Evolutionary conservation across 192 early-diverging fungal genomes (phyloP).

Genomic region (Irineochytrium annulatum): DNA sequence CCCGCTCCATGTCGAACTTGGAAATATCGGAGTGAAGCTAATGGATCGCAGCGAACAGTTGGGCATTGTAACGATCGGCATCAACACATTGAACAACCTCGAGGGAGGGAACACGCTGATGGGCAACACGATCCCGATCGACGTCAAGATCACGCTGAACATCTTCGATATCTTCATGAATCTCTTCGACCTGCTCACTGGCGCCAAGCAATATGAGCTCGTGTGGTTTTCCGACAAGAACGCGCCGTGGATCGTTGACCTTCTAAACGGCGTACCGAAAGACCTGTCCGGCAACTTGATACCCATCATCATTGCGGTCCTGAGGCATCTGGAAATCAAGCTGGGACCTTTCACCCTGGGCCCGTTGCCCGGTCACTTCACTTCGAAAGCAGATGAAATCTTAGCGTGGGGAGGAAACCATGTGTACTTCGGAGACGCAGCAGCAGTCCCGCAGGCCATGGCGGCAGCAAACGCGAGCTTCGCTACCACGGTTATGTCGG

Average conservation of each 20-base stretch:
- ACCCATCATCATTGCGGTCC: neutral
- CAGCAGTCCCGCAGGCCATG: no score
- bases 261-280: neutral
- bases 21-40: constrained; percentile 10
- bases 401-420: neutral
- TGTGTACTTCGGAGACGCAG: neutral
- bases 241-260: neutral
- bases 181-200: neutral
- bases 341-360: neutral
- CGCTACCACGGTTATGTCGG: no score
- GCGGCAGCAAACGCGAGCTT: no score
- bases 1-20: constrained; percentile 13
- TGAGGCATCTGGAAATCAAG: neutral
- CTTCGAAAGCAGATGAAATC: neutral
- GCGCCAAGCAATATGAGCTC: neutral
- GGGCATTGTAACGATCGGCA: neutral
- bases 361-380: neutral
- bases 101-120: constrained; percentile 9
- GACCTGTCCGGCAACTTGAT: neutral
- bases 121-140: constrained; percentile 4
- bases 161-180: neutral
- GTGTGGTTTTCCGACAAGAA: neutral
- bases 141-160: neutral
- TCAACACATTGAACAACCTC: constrained; percentile 15
- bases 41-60: constrained; percentile 3